Evolutionary conservation across 306 rosid genomes (phyloP).

Genomic region (Trifolium fragiferum): DNA sequence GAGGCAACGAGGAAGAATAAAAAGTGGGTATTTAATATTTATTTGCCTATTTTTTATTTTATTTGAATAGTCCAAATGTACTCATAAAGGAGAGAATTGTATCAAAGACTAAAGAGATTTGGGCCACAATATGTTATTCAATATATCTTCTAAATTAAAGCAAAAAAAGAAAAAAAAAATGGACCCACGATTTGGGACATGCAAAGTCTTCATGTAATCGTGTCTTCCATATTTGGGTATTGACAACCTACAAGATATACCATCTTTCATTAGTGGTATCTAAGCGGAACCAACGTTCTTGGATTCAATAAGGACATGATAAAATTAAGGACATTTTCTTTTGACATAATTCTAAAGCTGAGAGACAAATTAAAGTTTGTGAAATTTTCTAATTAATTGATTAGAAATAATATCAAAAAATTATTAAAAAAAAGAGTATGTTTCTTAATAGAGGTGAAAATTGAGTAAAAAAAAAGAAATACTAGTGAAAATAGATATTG

Average conservation of each 20-base stretch:
- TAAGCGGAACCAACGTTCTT: constrained; percentile 43
- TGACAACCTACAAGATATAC: constrained; percentile 53
- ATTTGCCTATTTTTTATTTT: too few relatives aligned
- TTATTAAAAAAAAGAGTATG: not conserved
- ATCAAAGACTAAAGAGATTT: constrained; percentile 40
- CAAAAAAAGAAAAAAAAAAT: constrained; percentile 37
- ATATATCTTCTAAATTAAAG: constrained; percentile 47
- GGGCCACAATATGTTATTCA: constrained; percentile 55
- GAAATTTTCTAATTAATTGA: constrained; percentile 4
- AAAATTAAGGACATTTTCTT: constrained; percentile 37
- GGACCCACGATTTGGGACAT: constrained; percentile 49
- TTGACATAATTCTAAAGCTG: not conserved
- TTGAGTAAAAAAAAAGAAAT: too few relatives aligned
- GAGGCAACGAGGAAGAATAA: constrained; percentile 48
- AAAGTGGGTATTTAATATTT: constrained; percentile 17
- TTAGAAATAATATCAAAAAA: not conserved
- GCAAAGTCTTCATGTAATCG: constrained; percentile 41
- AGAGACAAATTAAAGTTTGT: constrained; percentile 12
- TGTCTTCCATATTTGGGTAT: constrained; percentile 43
- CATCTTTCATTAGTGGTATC: constrained; percentile 52
- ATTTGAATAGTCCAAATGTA: constrained; percentile 56
- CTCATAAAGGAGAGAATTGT: constrained; percentile 47
- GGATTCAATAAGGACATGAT: constrained; percentile 63
- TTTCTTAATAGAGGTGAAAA: not conserved
- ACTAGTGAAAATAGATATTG: not conserved